Evolutionary conservation across 768 basidiomycete species (phyloP).

Genomic region (Amanita thiersii): DNA sequence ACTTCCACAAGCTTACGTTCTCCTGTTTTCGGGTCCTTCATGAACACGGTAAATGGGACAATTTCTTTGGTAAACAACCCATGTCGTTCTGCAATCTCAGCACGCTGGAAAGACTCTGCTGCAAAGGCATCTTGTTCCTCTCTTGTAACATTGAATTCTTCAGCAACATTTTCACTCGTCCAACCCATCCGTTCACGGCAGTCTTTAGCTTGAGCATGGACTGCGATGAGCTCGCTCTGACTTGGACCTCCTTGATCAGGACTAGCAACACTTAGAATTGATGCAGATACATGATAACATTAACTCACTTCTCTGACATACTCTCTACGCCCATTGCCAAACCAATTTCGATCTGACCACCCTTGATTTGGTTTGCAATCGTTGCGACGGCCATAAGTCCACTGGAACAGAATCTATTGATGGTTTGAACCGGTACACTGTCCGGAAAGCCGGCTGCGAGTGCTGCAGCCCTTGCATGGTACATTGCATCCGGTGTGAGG

Average conservation of each 20-base stretch:
- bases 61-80: slow-evolving; percentile 67
- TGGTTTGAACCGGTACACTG: slow-evolving; percentile 60
- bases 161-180: slow-evolving; percentile 83
- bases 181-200: slow-evolving; percentile 77
- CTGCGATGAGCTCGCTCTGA: slow-evolving; percentile 54
- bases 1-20: slow-evolving; percentile 45
- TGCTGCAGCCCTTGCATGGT: slow-evolving; percentile 66
- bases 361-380: slow-evolving; percentile 68
- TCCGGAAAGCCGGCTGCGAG: slow-evolving; percentile 79
- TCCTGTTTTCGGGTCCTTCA: slow-evolving; percentile 49
- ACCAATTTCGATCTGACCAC: slow-evolving; percentile 76
- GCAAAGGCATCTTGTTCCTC: slow-evolving; percentile 73
- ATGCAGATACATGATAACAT: not conserved
- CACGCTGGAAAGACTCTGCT: slow-evolving; percentile 69
- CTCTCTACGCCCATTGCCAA: slow-evolving; percentile 80
- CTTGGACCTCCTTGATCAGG: slow-evolving; percentile 55
- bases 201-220: slow-evolving; percentile 48
- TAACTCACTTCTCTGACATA: slow-evolving; percentile 67
- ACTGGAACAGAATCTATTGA: slow-evolving; percentile 80
- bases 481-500: slow-evolving; percentile 53
- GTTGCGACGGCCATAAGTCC: slow-evolving; percentile 80
- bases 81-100: slow-evolving; percentile 62
- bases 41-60: slow-evolving; percentile 64
- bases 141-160: slow-evolving; percentile 62
- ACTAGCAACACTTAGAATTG: slow-evolving; percentile 23